Conservation (phyloP, 2,329 filamentous ascomycete species). For the Hypoxylon sp. region DNA sequence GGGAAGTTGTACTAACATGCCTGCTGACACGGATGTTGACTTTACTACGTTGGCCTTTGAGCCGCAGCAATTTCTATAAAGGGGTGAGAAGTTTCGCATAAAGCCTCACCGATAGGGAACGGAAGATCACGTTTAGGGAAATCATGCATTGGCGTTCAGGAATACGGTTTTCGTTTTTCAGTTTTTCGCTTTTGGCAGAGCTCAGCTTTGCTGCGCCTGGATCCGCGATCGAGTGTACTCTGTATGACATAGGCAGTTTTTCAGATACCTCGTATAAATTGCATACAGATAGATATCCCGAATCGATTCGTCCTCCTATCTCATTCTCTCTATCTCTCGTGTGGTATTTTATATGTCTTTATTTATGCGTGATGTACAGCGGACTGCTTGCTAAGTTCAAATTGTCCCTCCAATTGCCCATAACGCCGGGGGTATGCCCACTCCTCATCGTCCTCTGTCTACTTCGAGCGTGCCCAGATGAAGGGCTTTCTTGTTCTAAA, state of each 20-base stretch:
- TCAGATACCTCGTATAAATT: conserved; percentile 15
- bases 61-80: not conserved
- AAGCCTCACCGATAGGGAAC: not conserved
- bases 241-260: conserved; percentile 19
- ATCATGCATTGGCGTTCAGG: conserved; percentile 40
- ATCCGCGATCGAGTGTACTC: conserved; percentile 9
- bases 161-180: conserved; percentile 4
- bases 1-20: conserved; percentile 7
- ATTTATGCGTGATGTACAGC: conserved; percentile 18
- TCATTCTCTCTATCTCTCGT: not conserved
- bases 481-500: conserved; percentile 71
- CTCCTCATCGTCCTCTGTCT: conserved; percentile 29
- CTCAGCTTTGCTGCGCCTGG: conserved; percentile 2
- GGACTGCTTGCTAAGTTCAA: not conserved
- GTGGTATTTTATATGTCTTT: conserved; percentile 14
- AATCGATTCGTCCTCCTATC: conserved; percentile 26
- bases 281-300: conserved; percentile 5
- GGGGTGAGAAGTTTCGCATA: not conserved
- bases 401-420: conserved; percentile 22
- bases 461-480: conserved; percentile 63
- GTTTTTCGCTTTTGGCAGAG: not conserved
- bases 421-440: conserved; percentile 46
- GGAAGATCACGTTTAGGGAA: conserved; percentile 17
- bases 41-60: not conserved
- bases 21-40: not conserved